Evolutionary conservation across 1,284 basidiomycete genomes (phyloP).

Genomic region (Leccinum fallax): DNA sequence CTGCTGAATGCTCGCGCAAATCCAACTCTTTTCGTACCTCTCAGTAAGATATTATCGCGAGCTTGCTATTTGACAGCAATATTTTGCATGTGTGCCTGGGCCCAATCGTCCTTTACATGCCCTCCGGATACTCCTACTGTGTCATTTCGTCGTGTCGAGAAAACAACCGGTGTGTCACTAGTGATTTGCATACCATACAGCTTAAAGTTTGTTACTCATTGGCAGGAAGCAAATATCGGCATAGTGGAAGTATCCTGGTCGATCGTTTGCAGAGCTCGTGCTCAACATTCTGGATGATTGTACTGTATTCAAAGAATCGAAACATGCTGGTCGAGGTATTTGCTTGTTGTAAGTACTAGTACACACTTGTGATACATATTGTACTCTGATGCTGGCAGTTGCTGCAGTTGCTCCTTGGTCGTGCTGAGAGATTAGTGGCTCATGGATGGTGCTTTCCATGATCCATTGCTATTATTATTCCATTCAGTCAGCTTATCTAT

Average conservation of each 20-base stretch:
- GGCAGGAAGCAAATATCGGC: no score
- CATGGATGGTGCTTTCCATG: not conserved
- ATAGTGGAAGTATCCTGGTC: not conserved
- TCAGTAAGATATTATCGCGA: no score
- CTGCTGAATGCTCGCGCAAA: no score
- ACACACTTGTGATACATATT: slow-evolving; percentile 82
- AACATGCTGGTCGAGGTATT: no score
- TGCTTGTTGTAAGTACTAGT: slow-evolving; percentile 32
- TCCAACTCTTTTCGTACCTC: no score
- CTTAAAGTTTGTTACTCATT: not conserved
- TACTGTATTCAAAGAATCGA: no score
- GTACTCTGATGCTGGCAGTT: slow-evolving; percentile 65
- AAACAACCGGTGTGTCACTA: not conserved
- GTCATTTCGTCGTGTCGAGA: not conserved
- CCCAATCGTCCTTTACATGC: not conserved
- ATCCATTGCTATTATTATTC: no score
- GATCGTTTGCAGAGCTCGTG: not conserved
- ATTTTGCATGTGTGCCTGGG: not conserved
- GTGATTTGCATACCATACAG: not conserved
- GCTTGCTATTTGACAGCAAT: no score
- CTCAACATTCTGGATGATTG: not conserved
- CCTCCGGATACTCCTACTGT: not conserved
- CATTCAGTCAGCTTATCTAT: no score
- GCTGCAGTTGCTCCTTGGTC: slow-evolving; percentile 18
- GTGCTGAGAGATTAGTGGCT: slow-evolving; percentile 10